Conservation (phyloP, 495 filamentous ascomycete species). For the Daldinia caldariorum region DNA sequence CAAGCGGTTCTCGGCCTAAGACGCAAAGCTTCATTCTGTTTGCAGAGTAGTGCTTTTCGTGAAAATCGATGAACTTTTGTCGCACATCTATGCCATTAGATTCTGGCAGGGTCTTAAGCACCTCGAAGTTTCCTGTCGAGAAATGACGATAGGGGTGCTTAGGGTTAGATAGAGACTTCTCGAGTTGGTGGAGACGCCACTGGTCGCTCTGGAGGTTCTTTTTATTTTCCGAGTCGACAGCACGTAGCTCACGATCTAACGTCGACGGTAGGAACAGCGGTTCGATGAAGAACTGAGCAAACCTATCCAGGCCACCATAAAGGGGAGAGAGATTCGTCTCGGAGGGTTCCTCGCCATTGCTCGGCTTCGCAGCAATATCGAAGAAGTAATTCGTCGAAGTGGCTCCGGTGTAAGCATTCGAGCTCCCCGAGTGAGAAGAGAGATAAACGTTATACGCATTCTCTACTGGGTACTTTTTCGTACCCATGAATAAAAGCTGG, state of each 20-base stretch:
- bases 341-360: slow-evolving; percentile 63
- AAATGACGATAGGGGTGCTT: slow-evolving; percentile 96
- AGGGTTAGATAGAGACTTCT: slow-evolving; percentile 88
- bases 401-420: slow-evolving; percentile 92
- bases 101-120: slow-evolving; percentile 84
- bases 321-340: slow-evolving; percentile 73
- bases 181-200: slow-evolving; percentile 92
- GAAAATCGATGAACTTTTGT: slow-evolving; percentile 93
- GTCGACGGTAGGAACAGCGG: slow-evolving; percentile 92
- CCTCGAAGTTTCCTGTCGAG: slow-evolving; percentile 92
- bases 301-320: slow-evolving; percentile 90
- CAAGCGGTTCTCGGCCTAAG: slow-evolving; percentile 86
- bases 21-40: slow-evolving; percentile 97
- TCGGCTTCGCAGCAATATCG: slow-evolving; percentile 82
- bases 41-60: slow-evolving; percentile 90
- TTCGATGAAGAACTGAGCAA: slow-evolving; percentile 96
- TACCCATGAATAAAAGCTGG: slow-evolving; percentile 97
- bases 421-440: slow-evolving; percentile 84
- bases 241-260: slow-evolving; percentile 87
- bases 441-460: slow-evolving; percentile 97
- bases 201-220: slow-evolving; percentile 97
- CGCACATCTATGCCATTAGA: slow-evolving; percentile 86
- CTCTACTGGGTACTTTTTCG: slow-evolving; percentile 95
- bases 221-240: slow-evolving; percentile 99
- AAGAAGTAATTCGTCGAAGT: slow-evolving; percentile 99